These are phyloP conservation scores for Aspergillus quadricinctus DNA, from an alignment of 2,329 filamentous ascomycete species.

Conservation along the genomic window DNA sequence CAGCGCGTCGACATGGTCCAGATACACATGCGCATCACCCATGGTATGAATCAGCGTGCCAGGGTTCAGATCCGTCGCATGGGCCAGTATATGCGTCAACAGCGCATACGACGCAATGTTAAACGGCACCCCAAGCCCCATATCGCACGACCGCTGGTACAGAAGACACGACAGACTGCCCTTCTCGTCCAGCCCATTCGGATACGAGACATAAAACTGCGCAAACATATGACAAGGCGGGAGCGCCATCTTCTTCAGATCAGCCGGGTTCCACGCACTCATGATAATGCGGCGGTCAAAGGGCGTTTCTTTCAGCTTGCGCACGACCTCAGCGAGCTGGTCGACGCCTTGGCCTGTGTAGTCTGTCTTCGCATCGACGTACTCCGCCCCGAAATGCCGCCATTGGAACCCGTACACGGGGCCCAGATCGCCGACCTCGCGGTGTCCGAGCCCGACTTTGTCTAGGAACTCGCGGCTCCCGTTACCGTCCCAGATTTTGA, in stretches of 20 bases:
- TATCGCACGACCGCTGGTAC: constrained; percentile 93
- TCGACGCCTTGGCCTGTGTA: constrained; percentile 88
- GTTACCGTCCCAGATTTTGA: constrained; percentile 99
- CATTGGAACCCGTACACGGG: constrained; percentile 99
- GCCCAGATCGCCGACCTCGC: constrained; percentile 82
- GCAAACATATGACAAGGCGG: constrained; percentile 98
- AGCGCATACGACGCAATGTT: constrained; percentile 95
- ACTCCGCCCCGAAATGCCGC: constrained; percentile 94
- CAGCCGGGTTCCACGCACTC: constrained; percentile 87
- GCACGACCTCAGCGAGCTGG: constrained; percentile 84
- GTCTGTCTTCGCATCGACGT: constrained; percentile 71
- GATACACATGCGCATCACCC: constrained; percentile 96
- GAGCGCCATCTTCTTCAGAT: constrained; percentile 81
- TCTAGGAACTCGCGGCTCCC: constrained; percentile 88
- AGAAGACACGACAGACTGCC: constrained; percentile 81
- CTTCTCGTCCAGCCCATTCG: constrained; percentile 45
- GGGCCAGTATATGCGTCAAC: constrained; percentile 90
- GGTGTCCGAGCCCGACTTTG: constrained; percentile 72
- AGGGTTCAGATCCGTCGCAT: constrained; percentile 76
- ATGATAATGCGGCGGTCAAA: constrained; percentile 89
- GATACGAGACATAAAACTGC: constrained; percentile 87
- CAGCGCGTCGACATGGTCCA: constrained; percentile 86
- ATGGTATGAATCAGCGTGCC: constrained; percentile 91
- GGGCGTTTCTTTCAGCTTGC: constrained; percentile 76
- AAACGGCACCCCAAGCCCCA: constrained; percentile 95